Evolutionary conservation across 202 grass and related monocot genomes (phyloP).

Genomic region (Panicum virgatum): DNA sequence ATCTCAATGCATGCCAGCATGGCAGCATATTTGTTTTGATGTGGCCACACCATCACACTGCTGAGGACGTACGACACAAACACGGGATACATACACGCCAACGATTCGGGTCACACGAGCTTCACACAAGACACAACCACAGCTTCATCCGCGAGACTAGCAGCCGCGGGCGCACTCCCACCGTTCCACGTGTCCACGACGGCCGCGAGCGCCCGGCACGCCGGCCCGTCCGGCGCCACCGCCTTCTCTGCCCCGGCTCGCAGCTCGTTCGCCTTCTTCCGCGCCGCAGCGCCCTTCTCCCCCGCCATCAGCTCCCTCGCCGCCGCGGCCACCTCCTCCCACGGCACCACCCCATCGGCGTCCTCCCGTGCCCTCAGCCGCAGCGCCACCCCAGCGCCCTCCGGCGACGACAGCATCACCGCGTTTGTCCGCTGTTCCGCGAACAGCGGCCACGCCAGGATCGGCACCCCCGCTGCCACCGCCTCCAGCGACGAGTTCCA

Average conservation of each 20-base stretch:
- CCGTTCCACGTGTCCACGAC: conserved; percentile 9
- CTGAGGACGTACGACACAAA: no score
- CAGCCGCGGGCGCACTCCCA: no score
- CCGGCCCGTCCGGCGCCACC: conserved; percentile 13
- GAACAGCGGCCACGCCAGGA: conserved; percentile 15
- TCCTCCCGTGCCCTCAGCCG: not conserved
- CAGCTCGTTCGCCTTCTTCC: not conserved
- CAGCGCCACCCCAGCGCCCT: not conserved
- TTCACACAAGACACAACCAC: no score
- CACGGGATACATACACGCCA: no score
- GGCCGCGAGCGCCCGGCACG: not conserved
- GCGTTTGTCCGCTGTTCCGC: conserved; percentile 35
- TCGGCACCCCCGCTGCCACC: conserved; percentile 30
- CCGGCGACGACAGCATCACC: not conserved
- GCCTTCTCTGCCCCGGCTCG: not conserved
- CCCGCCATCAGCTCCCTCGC: conserved; percentile 38
- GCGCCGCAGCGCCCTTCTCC: not conserved
- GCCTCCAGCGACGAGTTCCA: conserved; percentile 65
- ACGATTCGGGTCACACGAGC: no score
- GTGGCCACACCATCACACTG: no score
- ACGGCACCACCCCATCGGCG: not conserved
- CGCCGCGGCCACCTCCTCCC: conserved; percentile 23
- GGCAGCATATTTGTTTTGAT: no score
- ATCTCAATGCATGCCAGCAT: no score
- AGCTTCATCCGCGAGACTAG: no score